A percentile compares a stretch with the other conserved stretches of the same genome.
Evolutionary conservation across 768 basidiomycete genomes (phyloP).

Genomic region (Trametes cinnabarina): DNA sequence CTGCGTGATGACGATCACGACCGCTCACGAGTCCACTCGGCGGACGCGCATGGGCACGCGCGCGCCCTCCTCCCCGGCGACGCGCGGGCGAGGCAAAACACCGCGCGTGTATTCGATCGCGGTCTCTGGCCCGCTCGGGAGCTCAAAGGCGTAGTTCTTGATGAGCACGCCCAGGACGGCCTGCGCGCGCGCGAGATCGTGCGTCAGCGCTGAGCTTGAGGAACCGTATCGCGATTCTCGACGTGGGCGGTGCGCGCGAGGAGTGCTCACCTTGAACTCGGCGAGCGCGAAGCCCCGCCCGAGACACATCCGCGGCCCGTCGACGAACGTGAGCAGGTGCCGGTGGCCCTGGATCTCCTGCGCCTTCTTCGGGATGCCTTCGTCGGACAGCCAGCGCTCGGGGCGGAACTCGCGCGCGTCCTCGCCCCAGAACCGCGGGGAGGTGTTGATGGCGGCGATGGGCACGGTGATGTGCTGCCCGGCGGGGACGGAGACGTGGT

Average conservation of each 20-base stretch:
- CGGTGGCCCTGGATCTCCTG: slow-evolving; percentile 37
- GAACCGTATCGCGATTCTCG: no score
- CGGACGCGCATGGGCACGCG: slow-evolving; percentile 26
- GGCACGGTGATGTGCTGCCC: slow-evolving; percentile 40
- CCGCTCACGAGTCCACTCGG: slow-evolving; percentile 13
- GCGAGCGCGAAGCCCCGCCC: slow-evolving; percentile 43
- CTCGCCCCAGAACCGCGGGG: slow-evolving; percentile 42
- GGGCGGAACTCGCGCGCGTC: slow-evolving; percentile 45
- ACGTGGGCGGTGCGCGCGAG: no score
- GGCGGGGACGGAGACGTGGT: slow-evolving; percentile 39
- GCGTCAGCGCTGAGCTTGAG: no score
- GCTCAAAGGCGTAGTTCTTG: slow-evolving; percentile 40
- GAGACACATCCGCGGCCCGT: slow-evolving; percentile 45
- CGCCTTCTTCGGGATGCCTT: slow-evolving; percentile 30
- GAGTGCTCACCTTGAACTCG: slow-evolving; percentile 38
- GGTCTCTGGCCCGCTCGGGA: slow-evolving; percentile 33
- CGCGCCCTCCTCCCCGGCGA: slow-evolving; percentile 26
- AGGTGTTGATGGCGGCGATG: slow-evolving; percentile 40
- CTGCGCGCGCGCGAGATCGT: slow-evolving; percentile 24
- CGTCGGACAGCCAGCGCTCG: slow-evolving; percentile 40
- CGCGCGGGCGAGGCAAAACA: slow-evolving; percentile 23
- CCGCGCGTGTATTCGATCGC: slow-evolving; percentile 28
- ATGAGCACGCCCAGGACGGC: slow-evolving; percentile 43
- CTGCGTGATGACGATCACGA: no score
- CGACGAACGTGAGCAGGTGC: slow-evolving; percentile 44